Evolutionary conservation across 176 grass and related monocot species (phyloP).

Genomic region (Bonia amplexicaulis): DNA sequence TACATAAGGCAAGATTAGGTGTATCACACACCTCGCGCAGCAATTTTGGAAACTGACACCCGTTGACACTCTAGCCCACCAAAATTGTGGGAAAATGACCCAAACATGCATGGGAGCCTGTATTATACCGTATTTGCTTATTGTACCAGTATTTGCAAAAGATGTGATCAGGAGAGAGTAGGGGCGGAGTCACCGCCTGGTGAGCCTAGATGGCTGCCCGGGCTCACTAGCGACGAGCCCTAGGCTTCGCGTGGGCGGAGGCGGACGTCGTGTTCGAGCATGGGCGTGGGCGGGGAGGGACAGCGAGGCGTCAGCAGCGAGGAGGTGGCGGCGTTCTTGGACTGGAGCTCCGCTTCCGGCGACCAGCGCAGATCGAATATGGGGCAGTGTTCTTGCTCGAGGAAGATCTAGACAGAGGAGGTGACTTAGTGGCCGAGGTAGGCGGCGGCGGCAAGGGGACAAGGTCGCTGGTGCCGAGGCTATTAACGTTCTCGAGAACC

Average conservation of each 20-base stretch:
- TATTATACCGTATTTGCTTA: not conserved
- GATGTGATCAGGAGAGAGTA: not conserved
- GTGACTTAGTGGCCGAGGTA: not conserved
- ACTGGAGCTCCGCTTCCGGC: too few species aligned
- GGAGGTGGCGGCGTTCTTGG: too few species aligned
- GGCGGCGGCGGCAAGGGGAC: conserved; percentile 44
- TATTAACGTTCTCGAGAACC: conserved; percentile 64
- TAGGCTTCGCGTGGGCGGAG: too few species aligned
- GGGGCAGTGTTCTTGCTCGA: conserved; percentile 2
- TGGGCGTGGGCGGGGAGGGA: too few species aligned
- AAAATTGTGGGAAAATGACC: not conserved
- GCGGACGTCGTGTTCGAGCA: too few species aligned
- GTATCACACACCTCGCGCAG: not conserved
- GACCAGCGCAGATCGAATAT: not conserved
- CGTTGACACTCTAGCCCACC: not conserved
- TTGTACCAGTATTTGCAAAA: not conserved
- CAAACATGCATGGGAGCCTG: not conserved
- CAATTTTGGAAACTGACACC: not conserved
- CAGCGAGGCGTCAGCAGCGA: too few species aligned
- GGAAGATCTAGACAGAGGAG: not conserved
- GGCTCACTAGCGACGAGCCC: too few species aligned
- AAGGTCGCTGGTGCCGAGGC: conserved; percentile 41
- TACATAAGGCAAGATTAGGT: not conserved
- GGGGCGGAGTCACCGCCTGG: too few species aligned
- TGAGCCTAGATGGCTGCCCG: too few species aligned